Conservation (phyloP, 371 early-diverging fungal species). For the Lichtheimia hyalospora region DNA sequence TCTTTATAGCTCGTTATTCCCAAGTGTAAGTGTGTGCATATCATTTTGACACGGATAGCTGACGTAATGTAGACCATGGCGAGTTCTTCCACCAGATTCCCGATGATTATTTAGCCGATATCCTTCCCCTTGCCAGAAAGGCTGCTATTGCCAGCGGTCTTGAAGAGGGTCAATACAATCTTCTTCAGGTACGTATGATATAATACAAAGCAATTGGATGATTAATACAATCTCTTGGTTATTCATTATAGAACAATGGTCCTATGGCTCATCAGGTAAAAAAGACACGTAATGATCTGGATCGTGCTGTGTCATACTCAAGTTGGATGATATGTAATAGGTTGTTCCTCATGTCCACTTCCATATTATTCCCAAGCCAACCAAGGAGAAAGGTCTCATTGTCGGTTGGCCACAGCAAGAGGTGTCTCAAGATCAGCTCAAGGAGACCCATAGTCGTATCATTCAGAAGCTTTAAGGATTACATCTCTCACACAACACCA, state of each 20-base stretch:
- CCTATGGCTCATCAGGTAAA: slow-evolving; percentile 65
- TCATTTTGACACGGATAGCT: not conserved
- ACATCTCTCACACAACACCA: too few relatives aligned
- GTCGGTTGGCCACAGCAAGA: slow-evolving; percentile 64
- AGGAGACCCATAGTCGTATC: not conserved
- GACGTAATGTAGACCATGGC: slow-evolving; percentile 71
- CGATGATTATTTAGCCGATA: slow-evolving; percentile 79
- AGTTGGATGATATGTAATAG: slow-evolving; percentile 10
- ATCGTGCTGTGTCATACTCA: too few relatives aligned
- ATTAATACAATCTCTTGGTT: not conserved
- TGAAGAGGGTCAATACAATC: slow-evolving; percentile 75
- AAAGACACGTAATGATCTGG: not conserved
- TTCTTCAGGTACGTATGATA: slow-evolving; percentile 71
- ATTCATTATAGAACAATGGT: slow-evolving; percentile 76
- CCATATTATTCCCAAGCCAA: slow-evolving; percentile 88
- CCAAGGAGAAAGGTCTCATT: slow-evolving; percentile 65
- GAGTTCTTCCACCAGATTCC: slow-evolving; percentile 87
- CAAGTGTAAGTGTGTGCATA: slow-evolving; percentile 61
- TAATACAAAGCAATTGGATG: not conserved
- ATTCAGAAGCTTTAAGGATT: not conserved
- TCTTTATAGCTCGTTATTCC: slow-evolving; percentile 76
- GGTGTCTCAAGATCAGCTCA: slow-evolving; percentile 29
- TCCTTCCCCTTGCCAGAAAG: slow-evolving; percentile 86
- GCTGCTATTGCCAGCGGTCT: slow-evolving; percentile 70
- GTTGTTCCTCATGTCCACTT: slow-evolving; percentile 90